Percentiles rank a stretch among this genome's conserved stretches.
Evolutionary conservation across 2,329 filamentous ascomycete species (phyloP).

Genomic region (Ilyonectria sp.): DNA sequence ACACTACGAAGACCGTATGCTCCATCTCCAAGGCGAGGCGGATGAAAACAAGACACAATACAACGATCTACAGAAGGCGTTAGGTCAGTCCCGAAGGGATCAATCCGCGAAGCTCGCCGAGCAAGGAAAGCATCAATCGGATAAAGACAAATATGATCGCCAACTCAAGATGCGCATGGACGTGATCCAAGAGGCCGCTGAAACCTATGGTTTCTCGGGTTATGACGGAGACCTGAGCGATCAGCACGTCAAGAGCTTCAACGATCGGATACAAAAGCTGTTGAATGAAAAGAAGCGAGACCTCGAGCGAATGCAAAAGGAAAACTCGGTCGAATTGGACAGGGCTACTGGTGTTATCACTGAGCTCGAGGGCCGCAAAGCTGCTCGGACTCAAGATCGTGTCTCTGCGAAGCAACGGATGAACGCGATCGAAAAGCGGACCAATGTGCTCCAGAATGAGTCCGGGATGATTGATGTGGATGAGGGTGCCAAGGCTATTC

Average conservation of each 20-base stretch:
- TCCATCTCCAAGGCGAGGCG: constrained; percentile 74
- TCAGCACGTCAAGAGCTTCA: constrained; percentile 80
- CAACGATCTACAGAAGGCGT: constrained; percentile 70
- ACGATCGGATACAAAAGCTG: constrained; percentile 82
- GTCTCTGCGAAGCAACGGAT: constrained; percentile 82
- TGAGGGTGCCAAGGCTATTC: constrained; percentile 84
- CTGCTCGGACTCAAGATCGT: constrained; percentile 81
- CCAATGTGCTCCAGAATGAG: constrained; percentile 75
- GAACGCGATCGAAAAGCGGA: constrained; percentile 79
- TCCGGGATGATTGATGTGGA: constrained; percentile 84
- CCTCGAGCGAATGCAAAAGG: constrained; percentile 80
- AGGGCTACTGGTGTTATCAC: constrained; percentile 81
- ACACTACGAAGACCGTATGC: constrained; percentile 83
- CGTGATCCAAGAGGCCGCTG: constrained; percentile 84
- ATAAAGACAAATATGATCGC: constrained; percentile 88
- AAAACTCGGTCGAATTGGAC: constrained; percentile 81
- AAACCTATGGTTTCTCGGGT: constrained; percentile 84
- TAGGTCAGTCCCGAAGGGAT: constrained; percentile 61
- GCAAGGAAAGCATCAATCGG: constrained; percentile 84
- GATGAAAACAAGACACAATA: constrained; percentile 76
- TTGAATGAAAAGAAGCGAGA: constrained; percentile 84
- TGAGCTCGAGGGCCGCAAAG: constrained; percentile 81
- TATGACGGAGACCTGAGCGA: constrained; percentile 87
- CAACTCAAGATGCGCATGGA: constrained; percentile 80
- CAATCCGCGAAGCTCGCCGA: constrained; percentile 72